Base-by-base conservation (phyloP, 208 protist species). In the Trypanosoma avium region DNA sequence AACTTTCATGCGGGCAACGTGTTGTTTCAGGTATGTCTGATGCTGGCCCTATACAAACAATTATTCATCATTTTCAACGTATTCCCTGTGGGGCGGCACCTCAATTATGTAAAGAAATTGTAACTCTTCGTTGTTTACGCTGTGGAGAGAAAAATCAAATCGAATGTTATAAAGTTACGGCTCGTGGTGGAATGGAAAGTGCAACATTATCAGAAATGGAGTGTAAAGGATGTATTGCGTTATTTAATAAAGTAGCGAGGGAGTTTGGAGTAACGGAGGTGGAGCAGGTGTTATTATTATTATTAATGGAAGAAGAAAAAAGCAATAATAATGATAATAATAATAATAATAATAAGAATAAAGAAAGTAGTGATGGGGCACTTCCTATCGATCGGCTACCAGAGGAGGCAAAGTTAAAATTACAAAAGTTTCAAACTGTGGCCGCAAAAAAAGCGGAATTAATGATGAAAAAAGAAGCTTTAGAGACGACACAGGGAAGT, bases 1-100 rank as follows among this genome's bases (percentile, higher is more conserved):
- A 89, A 57, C 81, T 96, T 32, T 10, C 77, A 54, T 96, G 90
- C 52, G 90, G 90, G 9, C 90, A 96, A 74, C 73, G 78, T 9
- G 87, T 93, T 22, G 72, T 94, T 38, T 77, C 79, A 36, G 90
- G 90, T 17, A 73, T 83, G 35, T 77, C 75, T 54, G 73, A 76
- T 43, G 29, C 49, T 29, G 77, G 61, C 30, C 55, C 52, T 86
- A 45, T 61, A 48, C 56, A 85, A 81, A 70, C 59, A 61, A 38
- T 73, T 81, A 43, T 91, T 21, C 81, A 56, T 26, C 90, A 96
- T 72, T 96, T 91, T 54, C 78, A 92, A 72, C 53, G 77, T 55
- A 48, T 70, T 10, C 65, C 62, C 33, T 96, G 90, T 48, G 85
- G 81, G 17, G 82, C 74, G 46, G 35, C 66, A 32, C 74, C 76